Percentiles rank a stretch among this genome's conserved stretches.
Evolutionary conservation across 2,329 filamentous ascomycete species (phyloP).

Genomic region (Cadophora malorum): DNA sequence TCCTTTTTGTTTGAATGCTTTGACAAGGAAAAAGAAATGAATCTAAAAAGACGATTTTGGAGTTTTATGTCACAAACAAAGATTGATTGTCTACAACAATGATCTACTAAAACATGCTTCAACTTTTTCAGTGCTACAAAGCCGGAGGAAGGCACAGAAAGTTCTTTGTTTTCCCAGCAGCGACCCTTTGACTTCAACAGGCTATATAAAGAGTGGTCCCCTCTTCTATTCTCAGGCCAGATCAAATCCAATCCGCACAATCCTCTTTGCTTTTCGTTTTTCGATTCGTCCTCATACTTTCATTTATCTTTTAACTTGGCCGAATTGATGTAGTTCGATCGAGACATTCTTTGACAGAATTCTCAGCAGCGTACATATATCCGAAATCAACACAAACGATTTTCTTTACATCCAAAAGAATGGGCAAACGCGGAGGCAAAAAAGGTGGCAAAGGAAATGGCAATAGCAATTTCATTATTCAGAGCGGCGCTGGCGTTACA

Average conservation of each 20-base stretch:
- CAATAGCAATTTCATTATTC: no score
- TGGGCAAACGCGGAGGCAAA: neutral
- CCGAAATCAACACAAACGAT: neutral
- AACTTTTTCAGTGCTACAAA: neutral
- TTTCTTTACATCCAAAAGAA: neutral
- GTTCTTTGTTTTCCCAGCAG: neutral
- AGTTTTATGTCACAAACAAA: neutral
- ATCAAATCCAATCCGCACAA: constrained; percentile 1
- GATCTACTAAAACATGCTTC: neutral
- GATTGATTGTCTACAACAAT: neutral
- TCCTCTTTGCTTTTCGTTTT: constrained; percentile 1
- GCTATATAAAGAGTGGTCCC: neutral
- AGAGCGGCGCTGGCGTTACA: constrained; percentile 4
- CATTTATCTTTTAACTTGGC: neutral
- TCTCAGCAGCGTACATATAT: neutral
- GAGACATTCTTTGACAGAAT: neutral
- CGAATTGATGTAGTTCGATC: neutral
- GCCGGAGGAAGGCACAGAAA: neutral
- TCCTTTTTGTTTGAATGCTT: neutral
- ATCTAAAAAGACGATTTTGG: neutral
- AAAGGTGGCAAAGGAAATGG: neutral
- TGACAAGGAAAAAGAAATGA: neutral
- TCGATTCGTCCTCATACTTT: constrained; percentile 3
- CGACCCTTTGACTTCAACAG: neutral
- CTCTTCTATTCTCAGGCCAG: neutral